These are phyloP conservation scores for Neonectria ditissima DNA, from an alignment of 2,329 filamentous ascomycete genomes.

Conservation along the genomic window DNA sequence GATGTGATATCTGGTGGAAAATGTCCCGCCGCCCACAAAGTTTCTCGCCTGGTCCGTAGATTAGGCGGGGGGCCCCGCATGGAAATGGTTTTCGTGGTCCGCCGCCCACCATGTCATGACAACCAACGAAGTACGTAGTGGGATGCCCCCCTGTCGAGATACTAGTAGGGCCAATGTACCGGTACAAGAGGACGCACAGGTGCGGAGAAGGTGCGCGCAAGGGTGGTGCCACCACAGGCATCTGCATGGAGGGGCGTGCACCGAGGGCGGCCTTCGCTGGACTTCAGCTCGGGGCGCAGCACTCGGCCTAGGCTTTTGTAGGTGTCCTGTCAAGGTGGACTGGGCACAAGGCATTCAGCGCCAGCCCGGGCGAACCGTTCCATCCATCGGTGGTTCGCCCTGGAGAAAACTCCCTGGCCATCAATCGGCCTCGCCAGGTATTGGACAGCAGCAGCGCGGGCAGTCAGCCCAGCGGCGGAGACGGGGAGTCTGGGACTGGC, in stretches of 20 bases:
- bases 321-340: neutral
- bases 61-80: neutral
- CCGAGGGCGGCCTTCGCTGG: neutral
- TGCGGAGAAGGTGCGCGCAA: too few species aligned
- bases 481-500: neutral
- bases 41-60: neutral
- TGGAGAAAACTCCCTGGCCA: neutral
- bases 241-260: neutral
- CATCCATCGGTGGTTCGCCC: neutral
- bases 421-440: neutral
- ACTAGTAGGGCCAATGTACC: neutral
- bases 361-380: neutral
- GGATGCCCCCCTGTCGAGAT: neutral
- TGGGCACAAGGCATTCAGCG: neutral
- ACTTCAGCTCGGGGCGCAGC: conserved; percentile 1
- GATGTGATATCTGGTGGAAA: neutral
- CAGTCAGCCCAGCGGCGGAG: conserved; percentile 6
- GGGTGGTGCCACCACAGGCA: neutral
- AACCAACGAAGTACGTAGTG: neutral
- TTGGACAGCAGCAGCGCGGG: neutral
- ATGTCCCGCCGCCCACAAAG: neutral
- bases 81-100: neutral
- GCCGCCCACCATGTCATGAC: neutral
- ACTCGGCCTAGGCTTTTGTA: neutral
- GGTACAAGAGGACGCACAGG: neutral